phyloP scores from a whole-genome alignment of 306 rosid genomes.

The Cicer chorassanicum region DNA sequence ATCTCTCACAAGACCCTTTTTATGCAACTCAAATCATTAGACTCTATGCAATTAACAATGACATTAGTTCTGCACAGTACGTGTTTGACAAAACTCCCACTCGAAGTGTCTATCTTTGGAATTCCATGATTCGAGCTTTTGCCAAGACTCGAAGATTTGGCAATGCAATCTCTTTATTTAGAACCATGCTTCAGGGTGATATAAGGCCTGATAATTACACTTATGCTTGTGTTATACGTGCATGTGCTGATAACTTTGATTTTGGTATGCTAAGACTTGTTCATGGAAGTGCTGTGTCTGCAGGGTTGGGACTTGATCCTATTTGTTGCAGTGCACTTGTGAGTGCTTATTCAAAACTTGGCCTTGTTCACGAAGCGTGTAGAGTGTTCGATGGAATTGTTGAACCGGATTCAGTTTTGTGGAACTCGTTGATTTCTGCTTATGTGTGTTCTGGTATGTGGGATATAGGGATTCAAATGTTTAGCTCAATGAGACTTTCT shows the following conservation, averaged over 20 bases:
- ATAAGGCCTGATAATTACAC: conserved; percentile 60
- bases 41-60: conserved; percentile 53
- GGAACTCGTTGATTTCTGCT: conserved; percentile 84
- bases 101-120: conserved; percentile 80
- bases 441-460: conserved; percentile 65
- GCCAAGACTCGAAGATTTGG: conserved; percentile 61
- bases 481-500: conserved; percentile 59
- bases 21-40: conserved; percentile 71
- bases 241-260: conserved; percentile 54
- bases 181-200: conserved; percentile 55
- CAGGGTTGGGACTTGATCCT: conserved; percentile 50
- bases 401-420: conserved; percentile 74
- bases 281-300: conserved; percentile 48
- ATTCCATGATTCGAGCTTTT: conserved; percentile 79
- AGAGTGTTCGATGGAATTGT: conserved; percentile 64
- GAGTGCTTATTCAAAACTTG: conserved; percentile 69
- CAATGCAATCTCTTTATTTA: conserved; percentile 64
- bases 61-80: conserved; percentile 56
- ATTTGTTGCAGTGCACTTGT: conserved; percentile 65
- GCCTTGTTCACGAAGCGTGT: conserved; percentile 64
- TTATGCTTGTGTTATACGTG: conserved; percentile 52
- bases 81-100: conserved; percentile 67
- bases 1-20: conserved; percentile 70
- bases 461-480: conserved; percentile 62
- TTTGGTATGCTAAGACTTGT: conserved; percentile 45